Percentiles rank a stretch among this genome's conserved stretches.
Evolutionary conservation across 1,284 basidiomycete genomes (phyloP).

Genomic region (Cutaneotrichosporon cyanovorans): DNA sequence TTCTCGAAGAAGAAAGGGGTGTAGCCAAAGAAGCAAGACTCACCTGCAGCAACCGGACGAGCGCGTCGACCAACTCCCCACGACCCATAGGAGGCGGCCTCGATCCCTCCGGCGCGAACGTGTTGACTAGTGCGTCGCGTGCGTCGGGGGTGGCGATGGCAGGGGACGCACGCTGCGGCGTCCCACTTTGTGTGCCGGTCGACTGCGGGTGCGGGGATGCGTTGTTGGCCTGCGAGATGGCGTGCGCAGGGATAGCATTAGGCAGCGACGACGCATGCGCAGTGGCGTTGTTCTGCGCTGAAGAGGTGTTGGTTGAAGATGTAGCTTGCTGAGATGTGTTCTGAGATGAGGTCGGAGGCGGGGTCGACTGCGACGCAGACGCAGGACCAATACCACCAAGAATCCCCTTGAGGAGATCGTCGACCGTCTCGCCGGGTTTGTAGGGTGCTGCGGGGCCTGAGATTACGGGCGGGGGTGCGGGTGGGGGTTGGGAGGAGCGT

Average conservation of each 20-base stretch:
- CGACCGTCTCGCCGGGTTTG: slow-evolving; percentile 25
- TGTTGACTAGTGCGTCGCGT: slow-evolving; percentile 6
- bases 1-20: too few species aligned
- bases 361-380: too few species aligned
- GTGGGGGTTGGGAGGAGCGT: neutral
- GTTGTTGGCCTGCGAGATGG: too few species aligned
- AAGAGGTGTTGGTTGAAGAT: neutral
- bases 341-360: too few species aligned
- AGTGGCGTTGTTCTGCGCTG: neutral
- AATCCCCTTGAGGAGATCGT: slow-evolving; percentile 36
- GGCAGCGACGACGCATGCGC: too few species aligned
- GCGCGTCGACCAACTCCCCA: neutral
- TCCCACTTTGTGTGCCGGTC: too few species aligned
- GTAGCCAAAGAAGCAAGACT: too few species aligned
- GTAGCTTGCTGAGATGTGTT: too few species aligned
- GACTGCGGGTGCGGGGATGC: neutral
- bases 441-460: neutral
- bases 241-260: too few species aligned
- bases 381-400: slow-evolving; percentile 21
- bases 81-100: neutral
- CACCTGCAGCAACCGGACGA: slow-evolving; percentile 1
- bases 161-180: too few species aligned
- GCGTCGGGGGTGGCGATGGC: neutral
- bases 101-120: neutral
- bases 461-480: slow-evolving; percentile 1